Evolutionary conservation across 345 rosid species (phyloP), one percentile per base, ranked within the genome.

Genomic region (Rhizophora apiculata): DNA sequence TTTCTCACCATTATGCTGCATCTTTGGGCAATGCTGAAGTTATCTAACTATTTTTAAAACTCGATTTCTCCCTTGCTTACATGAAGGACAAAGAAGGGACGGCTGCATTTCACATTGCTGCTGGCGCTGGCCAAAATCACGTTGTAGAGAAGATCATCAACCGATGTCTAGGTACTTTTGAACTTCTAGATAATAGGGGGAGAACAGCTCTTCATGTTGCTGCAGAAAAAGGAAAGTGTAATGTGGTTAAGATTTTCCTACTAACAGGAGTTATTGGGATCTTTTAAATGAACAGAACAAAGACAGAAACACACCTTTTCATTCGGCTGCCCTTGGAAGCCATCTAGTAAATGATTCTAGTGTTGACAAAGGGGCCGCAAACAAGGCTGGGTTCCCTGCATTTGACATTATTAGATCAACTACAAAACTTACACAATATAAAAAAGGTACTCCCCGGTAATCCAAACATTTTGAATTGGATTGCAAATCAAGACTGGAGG

Each of bases 291-390:
- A 63, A 52, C 64, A 69, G 4, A 82, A 84, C 68, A 36, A 13
- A 51, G 73, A 73, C 10, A 85, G 87, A 67, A 79, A 84, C 75
- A 80, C 84, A 3, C 77, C 84, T 61, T 65, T 78, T 63, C 85
- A 84, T 74, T 63, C 74, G 32, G 82, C 85, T 2, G 83, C 81
- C 10, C 48, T 66, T 27, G 30, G 78, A 70, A 66, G 70, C 31
- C 34, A 75, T 15, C 10, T 84, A 57, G 60, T 81, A n/a, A 43
- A 18, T 2, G 65, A 65, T 64, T 70, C 63, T 52, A 74, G 22
- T 46, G 80, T 74, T 3, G 85, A 81, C 53, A 84, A 72, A 26
- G 32, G 49, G 54, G 64, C 73, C 22, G 10, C 77, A 72, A 84
- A 79, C 70, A 79, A 24, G n/a, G 55, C 58, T 6, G 72, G 63